Conservation (phyloP, 2,329 filamentous ascomycete species). For the Aurifilum marmelostoma region DNA sequence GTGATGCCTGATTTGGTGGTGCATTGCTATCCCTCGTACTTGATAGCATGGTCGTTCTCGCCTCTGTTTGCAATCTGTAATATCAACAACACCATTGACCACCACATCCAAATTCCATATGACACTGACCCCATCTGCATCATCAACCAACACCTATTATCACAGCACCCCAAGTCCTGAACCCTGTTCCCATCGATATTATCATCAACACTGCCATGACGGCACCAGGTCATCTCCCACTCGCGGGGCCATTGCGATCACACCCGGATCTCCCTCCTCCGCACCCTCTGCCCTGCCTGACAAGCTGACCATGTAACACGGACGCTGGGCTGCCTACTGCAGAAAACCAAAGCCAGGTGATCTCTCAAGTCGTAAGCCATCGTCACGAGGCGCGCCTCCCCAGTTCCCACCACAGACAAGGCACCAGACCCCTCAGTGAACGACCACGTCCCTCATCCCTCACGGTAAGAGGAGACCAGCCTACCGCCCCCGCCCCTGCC, state of each 20-base stretch:
- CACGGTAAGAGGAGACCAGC: neutral
- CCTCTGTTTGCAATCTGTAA: neutral
- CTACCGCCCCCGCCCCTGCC: neutral
- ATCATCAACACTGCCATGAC: neutral
- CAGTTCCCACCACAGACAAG: neutral
- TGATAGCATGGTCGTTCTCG: neutral
- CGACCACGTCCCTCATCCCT: neutral
- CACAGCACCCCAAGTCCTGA: neutral
- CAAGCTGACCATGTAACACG: neutral
- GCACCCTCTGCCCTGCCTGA: neutral
- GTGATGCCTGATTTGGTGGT: neutral
- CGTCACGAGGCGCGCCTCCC: neutral
- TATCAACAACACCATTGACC: neutral
- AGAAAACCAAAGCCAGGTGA: neutral
- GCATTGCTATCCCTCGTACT: neutral
- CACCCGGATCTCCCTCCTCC: neutral
- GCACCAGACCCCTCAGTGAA: neutral
- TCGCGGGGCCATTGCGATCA: neutral
- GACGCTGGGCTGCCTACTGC: neutral
- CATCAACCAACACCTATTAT: neutral
- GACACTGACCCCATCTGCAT: too few relatives aligned
- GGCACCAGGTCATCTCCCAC: neutral
- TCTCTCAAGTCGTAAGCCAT: neutral
- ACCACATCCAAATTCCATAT: too few relatives aligned
- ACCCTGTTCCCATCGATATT: neutral